A percentile compares a stretch with the other conserved stretches of the same genome.
Evolutionary conservation across 345 rosid species (phyloP).

Genomic region (Melaleuca quinquenervia): DNA sequence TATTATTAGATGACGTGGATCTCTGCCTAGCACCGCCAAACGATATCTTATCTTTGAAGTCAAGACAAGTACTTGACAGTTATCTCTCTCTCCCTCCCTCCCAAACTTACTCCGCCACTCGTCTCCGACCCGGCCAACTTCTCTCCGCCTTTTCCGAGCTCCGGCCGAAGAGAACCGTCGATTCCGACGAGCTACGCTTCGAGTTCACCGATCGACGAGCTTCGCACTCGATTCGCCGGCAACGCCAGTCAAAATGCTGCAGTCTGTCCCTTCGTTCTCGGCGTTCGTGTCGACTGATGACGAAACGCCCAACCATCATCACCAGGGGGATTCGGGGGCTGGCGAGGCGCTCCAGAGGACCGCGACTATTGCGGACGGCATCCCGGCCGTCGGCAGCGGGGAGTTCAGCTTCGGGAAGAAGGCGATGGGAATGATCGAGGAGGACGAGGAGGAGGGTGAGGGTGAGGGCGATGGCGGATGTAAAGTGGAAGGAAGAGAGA

Average conservation of each 20-base stretch:
- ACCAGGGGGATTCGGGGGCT: background rate
- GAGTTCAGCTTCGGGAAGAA: slow-evolving; percentile 43
- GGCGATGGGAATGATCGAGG: slow-evolving; percentile 25
- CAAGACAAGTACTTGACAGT: background rate
- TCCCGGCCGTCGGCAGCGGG: slow-evolving; percentile 12
- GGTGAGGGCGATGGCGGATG: background rate
- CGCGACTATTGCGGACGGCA: slow-evolving; percentile 30
- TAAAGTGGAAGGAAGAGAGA: background rate
- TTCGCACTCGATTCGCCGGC: background rate
- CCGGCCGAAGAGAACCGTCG: no score
- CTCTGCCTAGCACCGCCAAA: background rate
- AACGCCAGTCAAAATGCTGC: slow-evolving; percentile 25
- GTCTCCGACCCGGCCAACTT: background rate
- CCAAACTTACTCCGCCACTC: background rate
- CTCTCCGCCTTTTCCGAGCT: background rate
- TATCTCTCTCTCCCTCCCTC: background rate
- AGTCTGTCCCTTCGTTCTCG: slow-evolving; percentile 44
- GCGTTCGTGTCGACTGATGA: slow-evolving; percentile 19
- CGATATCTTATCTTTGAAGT: background rate
- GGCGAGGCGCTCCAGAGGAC: slow-evolving; percentile 21
- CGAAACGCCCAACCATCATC: background rate
- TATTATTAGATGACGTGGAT: background rate
- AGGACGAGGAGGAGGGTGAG: slow-evolving; percentile 17
- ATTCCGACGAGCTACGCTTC: no score
- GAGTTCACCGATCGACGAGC: background rate